Evolutionary conservation across 2,329 filamentous ascomycete species (phyloP), one percentile per base, ranked within the genome.

Genomic region (Nemania diffusa): DNA sequence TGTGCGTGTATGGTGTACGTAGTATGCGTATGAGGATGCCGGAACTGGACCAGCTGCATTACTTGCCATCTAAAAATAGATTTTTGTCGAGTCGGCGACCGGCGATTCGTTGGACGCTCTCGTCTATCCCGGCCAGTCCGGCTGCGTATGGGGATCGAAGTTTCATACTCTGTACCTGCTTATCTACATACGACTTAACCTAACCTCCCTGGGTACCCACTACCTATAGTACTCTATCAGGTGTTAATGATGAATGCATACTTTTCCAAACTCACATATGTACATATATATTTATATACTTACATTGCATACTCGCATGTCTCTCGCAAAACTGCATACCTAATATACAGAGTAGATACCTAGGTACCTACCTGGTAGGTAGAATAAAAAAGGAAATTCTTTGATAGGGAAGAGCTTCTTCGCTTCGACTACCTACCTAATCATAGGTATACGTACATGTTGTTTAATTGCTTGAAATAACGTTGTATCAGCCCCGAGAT

Each of bases 51-150:
- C 50, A 51, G 65, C 55, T 59, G 62, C 57, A 68, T 52, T 40
- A 58, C 48, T 3, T 26, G 15, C 46, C n/a, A 26, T 67, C 70
- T 71, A 72, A 69, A 69, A 70, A 70, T 72, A 70, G 68, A 69
- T 51, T 26, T 27, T 44, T 27, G 27, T 50, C 26, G 37, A 57
- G 63, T 51, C 65, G 40, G 60, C 61, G 58, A 53, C 48, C 64
- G 62, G 44, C 50, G 50, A 57, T 57, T 67, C 32, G 66, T 46
- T 56, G 50, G 29, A 15, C 55, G 32, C 40, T 55, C 27, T 34
- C 48, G 37, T n/a, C 8, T 32, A 27, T 48, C 34, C 42, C 13
- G 42, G 26, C 8, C 32, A 24, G 42, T 1, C 34, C 29, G 22
- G 48, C 48, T 51, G 15, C 8, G 34, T 51, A 22, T 32, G 9